Evolutionary conservation across 169 alveolate genomes (phyloP).

Genomic region (Eimeria tenella): DNA sequence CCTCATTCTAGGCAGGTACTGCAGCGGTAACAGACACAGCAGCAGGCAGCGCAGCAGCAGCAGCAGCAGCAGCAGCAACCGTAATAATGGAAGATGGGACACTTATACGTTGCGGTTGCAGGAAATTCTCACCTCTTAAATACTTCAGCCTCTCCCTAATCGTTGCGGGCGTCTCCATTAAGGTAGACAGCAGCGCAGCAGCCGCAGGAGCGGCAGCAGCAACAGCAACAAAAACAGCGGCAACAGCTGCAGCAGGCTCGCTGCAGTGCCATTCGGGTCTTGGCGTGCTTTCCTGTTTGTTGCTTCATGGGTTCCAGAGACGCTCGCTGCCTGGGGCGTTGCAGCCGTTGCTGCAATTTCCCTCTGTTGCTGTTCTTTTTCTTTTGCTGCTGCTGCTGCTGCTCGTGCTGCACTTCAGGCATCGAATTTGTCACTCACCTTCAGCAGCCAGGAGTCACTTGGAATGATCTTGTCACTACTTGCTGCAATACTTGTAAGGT

Average conservation of each 20-base stretch:
- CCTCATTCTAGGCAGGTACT: conserved; percentile 10
- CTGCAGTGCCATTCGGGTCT: too few species aligned
- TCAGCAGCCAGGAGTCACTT: conserved; percentile 77
- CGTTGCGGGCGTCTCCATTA: conserved; percentile 80
- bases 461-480: conserved; percentile 77
- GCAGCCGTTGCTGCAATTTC: too few species aligned
- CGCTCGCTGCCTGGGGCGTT: too few species aligned
- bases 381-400: too few species aligned
- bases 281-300: too few species aligned
- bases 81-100: background rate
- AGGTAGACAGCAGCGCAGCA: conserved; percentile 64
- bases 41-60: background rate
- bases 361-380: too few species aligned
- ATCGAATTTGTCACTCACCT: conserved; percentile 22
- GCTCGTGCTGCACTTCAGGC: background rate
- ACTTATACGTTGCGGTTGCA: background rate
- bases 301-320: too few species aligned
- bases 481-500: conserved; percentile 74
- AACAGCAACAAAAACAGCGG: too few species aligned
- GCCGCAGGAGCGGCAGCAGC: too few species aligned
- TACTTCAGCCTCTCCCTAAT: conserved; percentile 78
- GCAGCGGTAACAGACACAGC: background rate
- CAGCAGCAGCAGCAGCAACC: background rate
- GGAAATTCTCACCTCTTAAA: conserved; percentile 52
- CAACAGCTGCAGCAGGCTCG: too few species aligned